These are phyloP conservation scores for Lachnellula arida DNA, from an alignment of 2,329 filamentous ascomycete species.

Conservation along the genomic window DNA sequence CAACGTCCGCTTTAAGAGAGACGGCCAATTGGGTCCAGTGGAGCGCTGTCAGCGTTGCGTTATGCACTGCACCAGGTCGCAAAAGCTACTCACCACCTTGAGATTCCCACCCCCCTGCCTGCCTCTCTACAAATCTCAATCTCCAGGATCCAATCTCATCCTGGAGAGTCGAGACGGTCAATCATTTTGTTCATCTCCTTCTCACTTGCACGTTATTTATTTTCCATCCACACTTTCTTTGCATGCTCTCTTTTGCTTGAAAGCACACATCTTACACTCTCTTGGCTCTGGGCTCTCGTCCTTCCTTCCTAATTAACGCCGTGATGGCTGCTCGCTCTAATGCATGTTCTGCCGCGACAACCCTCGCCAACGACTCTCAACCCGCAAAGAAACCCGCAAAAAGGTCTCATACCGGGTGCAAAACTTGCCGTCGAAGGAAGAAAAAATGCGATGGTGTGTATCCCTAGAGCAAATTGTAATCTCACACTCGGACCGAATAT, in stretches of 20 bases:
- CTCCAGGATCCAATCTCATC: no score
- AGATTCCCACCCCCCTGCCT: no score
- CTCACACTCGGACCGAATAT: not conserved
- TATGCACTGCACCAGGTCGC: not conserved
- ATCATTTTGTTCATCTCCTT: not conserved
- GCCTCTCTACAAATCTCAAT: no score
- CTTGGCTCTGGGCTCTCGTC: not conserved
- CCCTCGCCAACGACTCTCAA: not conserved
- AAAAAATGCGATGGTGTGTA: conserved; percentile 51
- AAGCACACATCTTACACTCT: not conserved
- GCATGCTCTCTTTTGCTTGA: not conserved
- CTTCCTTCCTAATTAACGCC: not conserved
- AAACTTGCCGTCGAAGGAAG: conserved; percentile 53
- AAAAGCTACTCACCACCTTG: not conserved
- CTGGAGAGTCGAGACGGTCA: no score
- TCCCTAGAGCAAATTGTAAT: not conserved
- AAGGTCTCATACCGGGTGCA: conserved; percentile 24
- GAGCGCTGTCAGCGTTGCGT: not conserved
- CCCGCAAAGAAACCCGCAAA: not conserved
- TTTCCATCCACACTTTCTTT: not conserved
- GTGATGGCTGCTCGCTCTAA: not conserved
- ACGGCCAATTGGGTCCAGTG: not conserved
- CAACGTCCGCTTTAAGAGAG: not conserved
- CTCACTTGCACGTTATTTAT: not conserved
- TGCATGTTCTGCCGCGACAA: not conserved